Conservation (phyloP, 2,329 filamentous ascomycete species). For the Hawksworthiomyces lignivorus region DNA sequence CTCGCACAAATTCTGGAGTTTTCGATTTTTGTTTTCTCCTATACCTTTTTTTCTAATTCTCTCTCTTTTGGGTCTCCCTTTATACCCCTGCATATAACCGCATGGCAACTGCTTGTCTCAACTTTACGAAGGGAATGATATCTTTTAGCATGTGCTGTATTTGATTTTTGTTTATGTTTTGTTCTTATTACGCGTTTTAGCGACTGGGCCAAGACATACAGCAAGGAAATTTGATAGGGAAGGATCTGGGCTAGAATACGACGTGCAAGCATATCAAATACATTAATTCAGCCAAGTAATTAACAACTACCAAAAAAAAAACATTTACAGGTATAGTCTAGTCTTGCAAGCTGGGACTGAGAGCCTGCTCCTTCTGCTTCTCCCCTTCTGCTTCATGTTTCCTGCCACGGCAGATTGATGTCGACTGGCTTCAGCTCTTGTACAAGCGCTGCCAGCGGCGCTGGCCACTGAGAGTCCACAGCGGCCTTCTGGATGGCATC, state of each 20-base stretch:
- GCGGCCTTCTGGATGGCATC: slow-evolving; percentile 10
- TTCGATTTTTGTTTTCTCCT: slow-evolving; percentile 9
- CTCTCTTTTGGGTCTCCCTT: not conserved
- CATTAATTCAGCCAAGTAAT: not conserved
- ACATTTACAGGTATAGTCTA: slow-evolving; percentile 1
- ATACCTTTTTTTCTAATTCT: slow-evolving; percentile 22
- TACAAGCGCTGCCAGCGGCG: slow-evolving; percentile 44
- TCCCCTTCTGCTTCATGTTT: slow-evolving; percentile 10
- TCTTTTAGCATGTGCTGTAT: not conserved
- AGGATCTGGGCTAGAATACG: slow-evolving; percentile 1
- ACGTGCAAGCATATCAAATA: slow-evolving; percentile 3
- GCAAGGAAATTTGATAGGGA: not conserved
- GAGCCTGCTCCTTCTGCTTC: not conserved
- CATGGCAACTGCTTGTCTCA: slow-evolving; percentile 1
- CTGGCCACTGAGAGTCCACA: slow-evolving; percentile 34
- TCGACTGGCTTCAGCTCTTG: slow-evolving; percentile 43
- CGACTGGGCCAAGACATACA: not conserved
- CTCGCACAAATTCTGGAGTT: slow-evolving; percentile 10
- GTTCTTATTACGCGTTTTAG: not conserved
- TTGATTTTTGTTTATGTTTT: not conserved
- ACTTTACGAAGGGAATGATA: slow-evolving; percentile 1
- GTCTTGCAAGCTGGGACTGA: too few species aligned
- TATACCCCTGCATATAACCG: slow-evolving; percentile 7
- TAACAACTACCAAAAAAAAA: not conserved
- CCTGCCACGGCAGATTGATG: slow-evolving; percentile 44